phyloP scores from a whole-genome alignment of 352 stramenopile genomes.

The Phytopythium aichiense region DNA sequence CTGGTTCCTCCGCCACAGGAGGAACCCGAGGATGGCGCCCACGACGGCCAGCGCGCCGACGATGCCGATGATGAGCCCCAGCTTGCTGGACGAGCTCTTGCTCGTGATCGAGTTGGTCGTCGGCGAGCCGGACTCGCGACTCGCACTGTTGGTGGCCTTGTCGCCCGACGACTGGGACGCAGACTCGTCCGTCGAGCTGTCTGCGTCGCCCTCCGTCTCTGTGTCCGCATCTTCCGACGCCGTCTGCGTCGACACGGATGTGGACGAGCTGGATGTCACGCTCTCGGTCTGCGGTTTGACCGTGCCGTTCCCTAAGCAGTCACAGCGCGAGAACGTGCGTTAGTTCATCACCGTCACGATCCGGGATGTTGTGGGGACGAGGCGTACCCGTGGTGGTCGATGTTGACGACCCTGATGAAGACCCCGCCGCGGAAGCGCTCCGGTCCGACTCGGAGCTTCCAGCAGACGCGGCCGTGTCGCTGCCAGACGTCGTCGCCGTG shows the following conservation, averaged over 20 bases:
- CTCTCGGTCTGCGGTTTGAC: slow-evolving; percentile 6
- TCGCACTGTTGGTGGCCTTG: slow-evolving; percentile 7
- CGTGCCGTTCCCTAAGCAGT: neutral
- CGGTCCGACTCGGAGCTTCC: neutral
- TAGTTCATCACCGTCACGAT: neutral
- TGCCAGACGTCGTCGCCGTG: neutral
- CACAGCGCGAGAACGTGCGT: neutral
- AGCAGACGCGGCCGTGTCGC: neutral
- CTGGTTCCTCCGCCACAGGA: slow-evolving; percentile 49
- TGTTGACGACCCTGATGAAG: neutral
- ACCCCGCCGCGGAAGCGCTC: neutral
- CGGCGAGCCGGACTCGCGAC: slow-evolving; percentile 9
- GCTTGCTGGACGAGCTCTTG: slow-evolving; percentile 23
- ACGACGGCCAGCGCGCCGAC: slow-evolving; percentile 34
- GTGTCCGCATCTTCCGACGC: neutral
- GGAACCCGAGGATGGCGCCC: slow-evolving; percentile 52
- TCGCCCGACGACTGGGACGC: slow-evolving; percentile 16
- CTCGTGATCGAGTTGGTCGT: slow-evolving; percentile 16
- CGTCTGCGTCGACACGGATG: neutral
- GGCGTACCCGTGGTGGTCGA: neutral
- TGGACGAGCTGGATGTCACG: neutral
- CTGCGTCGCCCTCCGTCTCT: neutral
- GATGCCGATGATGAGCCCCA: slow-evolving; percentile 52
- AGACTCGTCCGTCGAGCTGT: slow-evolving; percentile 11
- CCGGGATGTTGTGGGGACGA: too few species aligned